Conservation (phyloP, 1,284 basidiomycete genomes). For the Earliella scabrosa region DNA sequence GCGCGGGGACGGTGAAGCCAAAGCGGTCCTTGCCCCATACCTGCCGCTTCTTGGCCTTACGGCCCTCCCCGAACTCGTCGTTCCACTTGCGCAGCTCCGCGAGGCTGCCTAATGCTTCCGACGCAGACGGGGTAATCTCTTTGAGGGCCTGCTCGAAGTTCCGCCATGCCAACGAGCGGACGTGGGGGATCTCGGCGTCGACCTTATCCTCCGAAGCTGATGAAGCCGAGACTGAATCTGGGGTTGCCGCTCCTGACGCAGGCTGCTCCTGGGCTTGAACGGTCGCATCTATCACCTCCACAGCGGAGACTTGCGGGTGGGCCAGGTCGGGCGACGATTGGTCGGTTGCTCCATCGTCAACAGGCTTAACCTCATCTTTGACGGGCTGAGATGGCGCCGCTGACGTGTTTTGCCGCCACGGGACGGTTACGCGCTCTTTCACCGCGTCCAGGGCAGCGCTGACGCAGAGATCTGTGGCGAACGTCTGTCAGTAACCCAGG, state of each 20-base stretch:
- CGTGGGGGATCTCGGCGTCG: slow-evolving; percentile 12
- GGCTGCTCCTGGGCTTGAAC: neutral
- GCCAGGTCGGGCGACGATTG: slow-evolving; percentile 5
- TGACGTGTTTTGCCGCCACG: slow-evolving; percentile 51
- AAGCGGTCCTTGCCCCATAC: slow-evolving; percentile 79
- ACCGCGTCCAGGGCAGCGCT: slow-evolving; percentile 88
- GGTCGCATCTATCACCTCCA: neutral
- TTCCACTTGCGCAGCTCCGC: slow-evolving; percentile 90
- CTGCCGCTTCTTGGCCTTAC: slow-evolving; percentile 60
- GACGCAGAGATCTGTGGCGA: slow-evolving; percentile 78
- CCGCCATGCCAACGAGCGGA: slow-evolving; percentile 52
- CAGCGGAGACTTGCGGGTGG: neutral
- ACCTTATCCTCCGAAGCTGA: slow-evolving; percentile 1
- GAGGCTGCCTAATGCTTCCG: slow-evolving; percentile 80
- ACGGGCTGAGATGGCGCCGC: slow-evolving; percentile 1
- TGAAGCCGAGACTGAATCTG: slow-evolving; percentile 5
- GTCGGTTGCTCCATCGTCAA: slow-evolving; percentile 4
- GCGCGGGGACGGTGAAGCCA: slow-evolving; percentile 54
- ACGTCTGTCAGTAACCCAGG: slow-evolving; percentile 16
- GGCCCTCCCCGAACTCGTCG: slow-evolving; percentile 87
- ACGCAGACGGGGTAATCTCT: slow-evolving; percentile 87
- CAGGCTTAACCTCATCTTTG: slow-evolving; percentile 3
- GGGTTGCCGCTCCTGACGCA: slow-evolving; percentile 1
- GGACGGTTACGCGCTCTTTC: slow-evolving; percentile 80
- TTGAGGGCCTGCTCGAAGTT: slow-evolving; percentile 84